Evolutionary conservation across 345 rosid species (phyloP), one percentile per base, ranked within the genome.

Genomic region (Aethionema arabicum): DNA sequence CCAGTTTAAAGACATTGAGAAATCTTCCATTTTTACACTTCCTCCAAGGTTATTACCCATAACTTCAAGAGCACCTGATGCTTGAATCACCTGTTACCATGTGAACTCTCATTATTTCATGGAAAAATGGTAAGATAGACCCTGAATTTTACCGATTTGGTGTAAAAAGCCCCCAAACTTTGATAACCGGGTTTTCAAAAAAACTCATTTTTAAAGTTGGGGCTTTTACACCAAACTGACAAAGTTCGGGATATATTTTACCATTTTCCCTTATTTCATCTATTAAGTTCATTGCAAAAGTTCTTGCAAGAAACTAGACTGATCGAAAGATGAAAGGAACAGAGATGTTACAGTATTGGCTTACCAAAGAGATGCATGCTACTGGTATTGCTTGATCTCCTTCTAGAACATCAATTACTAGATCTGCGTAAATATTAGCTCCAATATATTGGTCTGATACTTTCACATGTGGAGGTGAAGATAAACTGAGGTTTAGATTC

Each of bases 341-440:
- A 61, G 30, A 8, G 5, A 0, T 15, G 45, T 7, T 32, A 56
- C 8, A 41, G 2, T 21, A 16, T 21, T 32, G 65, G 41, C 88
- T 72, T 74, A 89, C 98, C 88, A 89, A 59, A 40, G 96, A 84
- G 77, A 93, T 85, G 83, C 97, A 89, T 21, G 84, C 96, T 65
- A 93, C 99, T 29, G 99, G 91, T 79, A 89, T 84, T 33, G 76
- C 87, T 76, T 83, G 64, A 49, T 68, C 75, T 51, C 67, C 81
- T 66, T 85, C 82, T 70, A 85, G 61, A 61, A 93, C 96, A 72
- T 89, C 76, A 59, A 89, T 85, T 69, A 85, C 73, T 76, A 89
- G 74, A 72, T 85, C 86, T 5, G 79, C 78, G 69, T 78, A 71
- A 41, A 93, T 83, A n/a, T 80, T 79, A 55, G 96, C 97, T 74